Evolutionary conservation across 495 filamentous ascomycete genomes (phyloP), one percentile per base, ranked within the genome.

Genomic region (Penicillium robsamsonii): DNA sequence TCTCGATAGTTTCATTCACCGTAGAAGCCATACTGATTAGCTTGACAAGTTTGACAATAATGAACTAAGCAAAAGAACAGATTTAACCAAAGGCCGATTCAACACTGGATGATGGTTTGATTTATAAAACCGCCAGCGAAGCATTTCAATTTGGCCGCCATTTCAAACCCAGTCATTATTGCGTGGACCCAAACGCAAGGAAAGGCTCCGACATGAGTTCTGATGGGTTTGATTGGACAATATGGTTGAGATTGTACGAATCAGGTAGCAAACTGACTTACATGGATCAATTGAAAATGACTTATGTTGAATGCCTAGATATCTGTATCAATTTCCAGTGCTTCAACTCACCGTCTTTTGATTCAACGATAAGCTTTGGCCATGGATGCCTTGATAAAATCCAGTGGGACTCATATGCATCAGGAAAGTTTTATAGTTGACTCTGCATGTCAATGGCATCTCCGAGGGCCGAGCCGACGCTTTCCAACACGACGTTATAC

Each of bases 1-100:
- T 68, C 49, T 73, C 70, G 13, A 70, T 66, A 2, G 63, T 41
- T 53, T 68, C 57, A 1, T 49, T 40, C 31, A 47, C 27, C 11
- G 20, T 22, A 20, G 53, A 41, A 13, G 56, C 53, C 63, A 66
- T 63, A 13, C 25, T 66, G 50, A n/a, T 30, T 12, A 29, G 40
- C n/a, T n/a, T 47, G 35, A 46, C 5, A 41, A 18, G 6, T 22
- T 25, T 18, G 1, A 44, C 3, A 24, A 30, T 2, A 15, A 42
- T 4, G 12, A 46, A 1, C 15, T 2, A 17, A 41, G 8, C 8
- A 20, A 20, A 41, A 20, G 17, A 17, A 20, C 8, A 11, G 7
- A 2, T 9, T 11, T 17, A 29, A 6, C 2, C 44, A 10, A 17
- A 42, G 4, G 2, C n/a, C 8, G 22, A 35, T 35, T 35, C 40